Conservation (phyloP, 2,329 filamentous ascomycete genomes). For the Ceratocystis albifundus region DNA sequence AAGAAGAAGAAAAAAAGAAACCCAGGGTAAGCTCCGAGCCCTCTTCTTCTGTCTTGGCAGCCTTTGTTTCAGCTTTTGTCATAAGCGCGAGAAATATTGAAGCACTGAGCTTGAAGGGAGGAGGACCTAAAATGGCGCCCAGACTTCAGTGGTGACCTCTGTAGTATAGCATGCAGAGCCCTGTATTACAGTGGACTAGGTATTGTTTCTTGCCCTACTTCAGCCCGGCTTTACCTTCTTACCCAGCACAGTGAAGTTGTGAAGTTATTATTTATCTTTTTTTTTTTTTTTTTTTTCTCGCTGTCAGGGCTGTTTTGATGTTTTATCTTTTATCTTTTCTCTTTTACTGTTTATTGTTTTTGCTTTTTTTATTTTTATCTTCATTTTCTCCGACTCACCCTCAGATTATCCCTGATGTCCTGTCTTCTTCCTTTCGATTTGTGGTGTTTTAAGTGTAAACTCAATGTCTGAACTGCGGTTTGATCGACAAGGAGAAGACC, state of each 20-base stretch:
- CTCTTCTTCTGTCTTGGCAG: neutral
- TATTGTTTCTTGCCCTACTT: no score
- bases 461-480: neutral
- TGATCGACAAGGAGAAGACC: slow-evolving; percentile 2
- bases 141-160: neutral
- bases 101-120: no score
- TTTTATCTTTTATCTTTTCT: no score
- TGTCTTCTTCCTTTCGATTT: neutral
- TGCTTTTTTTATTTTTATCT: no score
- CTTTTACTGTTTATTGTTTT: neutral
- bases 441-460: neutral
- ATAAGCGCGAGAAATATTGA: neutral
- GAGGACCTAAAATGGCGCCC: no score
- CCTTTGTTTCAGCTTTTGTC: slow-evolving; percentile 1
- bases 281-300: no score
- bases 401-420: neutral
- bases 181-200: neutral
- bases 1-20: no score
- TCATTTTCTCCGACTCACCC: neutral
- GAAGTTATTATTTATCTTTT: no score
- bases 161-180: neutral
- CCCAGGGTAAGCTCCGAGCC: neutral
- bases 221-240: no score
- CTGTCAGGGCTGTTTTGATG: no score
- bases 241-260: no score